Evolutionary conservation across 257 asterid species (phyloP).

Genomic region (Primulina huaijiensis): DNA sequence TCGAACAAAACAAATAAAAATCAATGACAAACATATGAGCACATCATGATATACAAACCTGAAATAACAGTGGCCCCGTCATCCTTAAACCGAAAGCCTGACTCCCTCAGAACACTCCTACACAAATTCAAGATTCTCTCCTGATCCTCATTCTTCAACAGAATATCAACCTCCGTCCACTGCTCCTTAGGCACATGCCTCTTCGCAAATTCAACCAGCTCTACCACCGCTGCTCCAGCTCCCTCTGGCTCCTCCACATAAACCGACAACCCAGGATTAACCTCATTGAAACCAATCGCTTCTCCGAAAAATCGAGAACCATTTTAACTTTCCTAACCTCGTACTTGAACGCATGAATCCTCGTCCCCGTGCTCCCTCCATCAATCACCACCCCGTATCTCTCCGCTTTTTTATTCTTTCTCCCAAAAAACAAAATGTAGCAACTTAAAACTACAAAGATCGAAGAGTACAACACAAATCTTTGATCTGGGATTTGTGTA

Average conservation of each 20-base stretch:
- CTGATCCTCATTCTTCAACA: slow-evolving; percentile 59
- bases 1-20: background rate
- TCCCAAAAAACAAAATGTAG: slow-evolving; percentile 51
- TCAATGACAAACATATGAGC: background rate
- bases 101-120: slow-evolving; percentile 52
- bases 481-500: slow-evolving; percentile 42
- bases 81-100: slow-evolving; percentile 74
- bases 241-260: slow-evolving; percentile 58
- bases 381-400: slow-evolving; percentile 79
- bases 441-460: slow-evolving; percentile 36
- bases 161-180: slow-evolving; percentile 69
- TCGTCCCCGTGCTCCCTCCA: slow-evolving; percentile 98
- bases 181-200: slow-evolving; percentile 62
- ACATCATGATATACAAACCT: slow-evolving; percentile 40
- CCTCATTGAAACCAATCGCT: slow-evolving; percentile 78
- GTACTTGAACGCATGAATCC: slow-evolving; percentile 83
- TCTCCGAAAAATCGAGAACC: slow-evolving; percentile 62
- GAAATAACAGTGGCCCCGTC: slow-evolving; percentile 88
- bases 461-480: slow-evolving; percentile 40
- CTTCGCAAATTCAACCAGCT: slow-evolving; percentile 80
- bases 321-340: slow-evolving; percentile 50
- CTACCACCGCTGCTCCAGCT: slow-evolving; percentile 47
- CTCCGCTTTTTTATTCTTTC: slow-evolving; percentile 21
- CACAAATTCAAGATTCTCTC: slow-evolving; percentile 72
- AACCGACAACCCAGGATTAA: slow-evolving; percentile 82